A percentile compares a stretch with the other conserved stretches of the same genome.
These are phyloP conservation scores for Colletotrichum australisinense DNA, from an alignment of 2,329 filamentous ascomycete species.

Conservation along the genomic window DNA sequence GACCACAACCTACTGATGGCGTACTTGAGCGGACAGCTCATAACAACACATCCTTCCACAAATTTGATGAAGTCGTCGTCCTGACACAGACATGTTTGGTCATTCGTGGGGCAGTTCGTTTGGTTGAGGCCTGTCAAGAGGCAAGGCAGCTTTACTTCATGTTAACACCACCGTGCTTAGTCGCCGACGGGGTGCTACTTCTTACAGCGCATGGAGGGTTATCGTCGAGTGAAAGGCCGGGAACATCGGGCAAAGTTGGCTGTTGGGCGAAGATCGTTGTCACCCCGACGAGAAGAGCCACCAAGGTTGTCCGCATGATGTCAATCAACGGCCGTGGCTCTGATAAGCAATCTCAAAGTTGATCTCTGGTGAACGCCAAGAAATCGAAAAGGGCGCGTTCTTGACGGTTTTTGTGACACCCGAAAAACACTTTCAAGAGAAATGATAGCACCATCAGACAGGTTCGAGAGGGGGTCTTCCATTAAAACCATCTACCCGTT, in stretches of 20 bases:
- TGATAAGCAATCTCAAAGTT: background rate
- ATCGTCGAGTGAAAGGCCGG: slow-evolving; percentile 9
- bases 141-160: slow-evolving; percentile 10
- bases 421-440: no score
- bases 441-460: no score
- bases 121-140: slow-evolving; percentile 1
- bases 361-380: background rate
- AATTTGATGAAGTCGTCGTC: slow-evolving; percentile 1
- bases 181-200: background rate
- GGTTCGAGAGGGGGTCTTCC: background rate
- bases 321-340: background rate
- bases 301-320: background rate
- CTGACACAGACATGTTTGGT: slow-evolving; percentile 22
- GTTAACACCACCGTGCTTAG: background rate
- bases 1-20: background rate
- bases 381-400: background rate
- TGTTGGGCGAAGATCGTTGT: slow-evolving; percentile 7
- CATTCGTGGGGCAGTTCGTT: background rate
- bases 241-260: background rate
- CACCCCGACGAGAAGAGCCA: background rate
- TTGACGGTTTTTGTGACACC: background rate
- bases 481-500: no score
- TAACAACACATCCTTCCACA: background rate
- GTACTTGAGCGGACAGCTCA: slow-evolving; percentile 16
- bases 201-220: slow-evolving; percentile 25